Evolutionary conservation across 2,329 filamentous ascomycete species (phyloP), one percentile per base, ranked within the genome.

Genomic region (Aplosporella prunicola): DNA sequence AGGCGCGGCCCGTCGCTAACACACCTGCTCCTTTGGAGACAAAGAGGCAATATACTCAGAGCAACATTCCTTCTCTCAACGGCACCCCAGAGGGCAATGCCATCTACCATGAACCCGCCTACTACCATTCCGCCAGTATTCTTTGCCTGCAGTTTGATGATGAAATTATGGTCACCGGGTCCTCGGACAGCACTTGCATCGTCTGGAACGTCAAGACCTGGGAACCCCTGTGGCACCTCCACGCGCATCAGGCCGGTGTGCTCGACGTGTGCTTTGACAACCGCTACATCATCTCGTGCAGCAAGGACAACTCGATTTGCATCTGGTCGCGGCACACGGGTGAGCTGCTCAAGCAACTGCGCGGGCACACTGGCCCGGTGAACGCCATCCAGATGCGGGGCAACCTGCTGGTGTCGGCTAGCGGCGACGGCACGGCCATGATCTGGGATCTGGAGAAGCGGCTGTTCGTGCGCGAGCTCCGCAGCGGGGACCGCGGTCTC

Each of bases 351-450:
- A 84, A 83, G 51, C 82, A 84, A 51, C 73, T 98, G 32, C 74
- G 76, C 23, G 91, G 89, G 6, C 91, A 98, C 60, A 72, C 77
- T 2, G 91, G 91, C 0, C 91, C 91, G 1, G 91, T 98, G 48
- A 98, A 98, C 55, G 88, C 91, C 2, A 87, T 98, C 5, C 89
- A 96, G 63, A 76, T 98, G 59, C 82, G 89, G 37, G 89, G 87
- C 43, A 89, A 94, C 61, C 80, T 87, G 5, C 79, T 96, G 32
- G 88, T 95, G 20, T 93, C 84, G 32, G 94, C 91, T 55, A 91
- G 83, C 39, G 91, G 91, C 39, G 91, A 98, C 60, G 91, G 91
- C 50, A 74, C 82, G 34, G 87, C 93, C 45, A 93, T 93, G 65
- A 70, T 98, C 41, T 98, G 91, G 91, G 93, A 95, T 57, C 80